A percentile compares a stretch with the other conserved stretches of the same genome.
phyloP scores from a whole-genome alignment of 805 yeast genomes.

The Candida bentonensis region DNA sequence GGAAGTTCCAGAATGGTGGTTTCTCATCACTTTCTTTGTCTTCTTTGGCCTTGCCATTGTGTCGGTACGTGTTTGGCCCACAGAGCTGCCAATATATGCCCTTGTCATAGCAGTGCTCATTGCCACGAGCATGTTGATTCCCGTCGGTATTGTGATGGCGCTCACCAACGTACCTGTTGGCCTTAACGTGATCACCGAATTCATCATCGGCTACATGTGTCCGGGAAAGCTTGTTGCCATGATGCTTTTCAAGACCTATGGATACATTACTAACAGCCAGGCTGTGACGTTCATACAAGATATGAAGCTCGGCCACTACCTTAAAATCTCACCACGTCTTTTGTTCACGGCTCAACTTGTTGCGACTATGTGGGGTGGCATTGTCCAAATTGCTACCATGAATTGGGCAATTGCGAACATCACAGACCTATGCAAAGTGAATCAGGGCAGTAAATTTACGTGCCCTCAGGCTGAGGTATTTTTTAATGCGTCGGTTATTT shows the following conservation, averaged over 20 bases:
- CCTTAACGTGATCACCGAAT: conserved; percentile 47
- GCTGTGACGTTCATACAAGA: conserved; percentile 41
- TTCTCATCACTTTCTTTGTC: conserved; percentile 25
- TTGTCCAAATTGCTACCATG: conserved; percentile 30
- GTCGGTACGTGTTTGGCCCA: conserved; percentile 26
- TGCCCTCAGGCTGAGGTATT: conserved; percentile 34
- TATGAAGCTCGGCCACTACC: conserved; percentile 51
- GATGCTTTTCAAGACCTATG: conserved; percentile 48
- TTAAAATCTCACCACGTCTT: conserved; percentile 48
- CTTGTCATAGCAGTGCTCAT: conserved; percentile 39
- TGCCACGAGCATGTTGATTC: conserved; percentile 41
- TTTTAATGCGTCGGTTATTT: conserved; percentile 42
- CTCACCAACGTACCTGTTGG: conserved; percentile 48
- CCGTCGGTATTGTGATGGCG: conserved; percentile 47
- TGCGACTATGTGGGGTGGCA: conserved; percentile 31
- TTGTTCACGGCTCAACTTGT: conserved; percentile 38
- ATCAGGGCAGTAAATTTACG: conserved; percentile 32
- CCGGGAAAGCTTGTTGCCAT: conserved; percentile 51
- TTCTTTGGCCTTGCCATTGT: conserved; percentile 34
- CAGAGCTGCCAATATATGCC: conserved; percentile 48
- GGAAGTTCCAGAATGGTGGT: conserved; percentile 60
- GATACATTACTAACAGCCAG: conserved; percentile 39
- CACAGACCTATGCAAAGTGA: conserved; percentile 28
- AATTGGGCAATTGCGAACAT: conserved; percentile 28
- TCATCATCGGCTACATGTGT: conserved; percentile 49